These are phyloP conservation scores for Luvunga scandens DNA, from an alignment of 345 rosid genomes.

Conservation along the genomic window DNA sequence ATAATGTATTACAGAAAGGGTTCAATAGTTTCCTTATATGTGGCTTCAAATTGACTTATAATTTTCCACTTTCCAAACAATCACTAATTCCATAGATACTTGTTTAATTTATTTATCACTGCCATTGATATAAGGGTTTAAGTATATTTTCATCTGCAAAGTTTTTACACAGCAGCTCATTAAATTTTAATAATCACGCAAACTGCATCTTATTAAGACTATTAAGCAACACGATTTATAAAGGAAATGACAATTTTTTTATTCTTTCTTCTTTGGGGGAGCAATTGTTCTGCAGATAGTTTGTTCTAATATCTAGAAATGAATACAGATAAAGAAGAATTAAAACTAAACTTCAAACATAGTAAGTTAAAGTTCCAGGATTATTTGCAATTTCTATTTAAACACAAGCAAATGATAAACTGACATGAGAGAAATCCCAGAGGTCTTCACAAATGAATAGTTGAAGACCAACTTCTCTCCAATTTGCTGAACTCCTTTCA, in stretches of 20 bases:
- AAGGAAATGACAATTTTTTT: neutral
- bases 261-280: no score
- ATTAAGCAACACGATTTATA: neutral
- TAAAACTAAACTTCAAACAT: neutral
- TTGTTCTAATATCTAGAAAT: neutral
- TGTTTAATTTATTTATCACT: slow-evolving; percentile 8
- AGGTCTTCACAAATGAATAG: neutral
- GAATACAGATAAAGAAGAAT: neutral
- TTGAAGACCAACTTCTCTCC: slow-evolving; percentile 1
- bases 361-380: neutral
- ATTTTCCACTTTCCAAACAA: slow-evolving; percentile 14
- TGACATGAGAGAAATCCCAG: neutral
- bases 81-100: slow-evolving; percentile 7
- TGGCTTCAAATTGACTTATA: neutral
- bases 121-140: slow-evolving; percentile 16
- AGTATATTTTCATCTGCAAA: slow-evolving; percentile 9
- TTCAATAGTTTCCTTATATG: neutral
- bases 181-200: slow-evolving; percentile 9
- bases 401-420: neutral
- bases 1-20: neutral
- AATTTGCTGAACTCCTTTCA: neutral
- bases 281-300: neutral
- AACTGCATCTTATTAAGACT: neutral
- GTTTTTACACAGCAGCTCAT: neutral
- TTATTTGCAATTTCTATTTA: neutral